Conservation (phyloP, 1,139 yeast species). For the Maudiozyma humilis region DNA sequence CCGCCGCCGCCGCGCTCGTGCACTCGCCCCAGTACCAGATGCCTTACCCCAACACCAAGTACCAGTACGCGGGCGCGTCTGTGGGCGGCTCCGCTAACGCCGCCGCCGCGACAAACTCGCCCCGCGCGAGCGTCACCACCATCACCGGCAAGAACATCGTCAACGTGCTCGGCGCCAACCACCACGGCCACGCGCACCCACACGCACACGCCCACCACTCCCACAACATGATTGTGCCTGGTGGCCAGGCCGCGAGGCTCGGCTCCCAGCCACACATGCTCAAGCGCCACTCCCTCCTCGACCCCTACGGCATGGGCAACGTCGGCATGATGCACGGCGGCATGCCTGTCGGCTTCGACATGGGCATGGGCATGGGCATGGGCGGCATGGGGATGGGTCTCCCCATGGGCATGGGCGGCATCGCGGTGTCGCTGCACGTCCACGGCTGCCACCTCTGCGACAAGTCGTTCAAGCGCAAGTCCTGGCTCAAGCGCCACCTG, state of each 20-base stretch:
- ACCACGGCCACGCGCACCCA: background rate
- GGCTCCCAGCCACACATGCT: background rate
- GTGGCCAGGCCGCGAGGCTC: background rate
- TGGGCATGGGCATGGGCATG: background rate
- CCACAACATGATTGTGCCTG: background rate
- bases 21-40: background rate
- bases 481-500: constrained; percentile 86
- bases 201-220: background rate
- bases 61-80: background rate
- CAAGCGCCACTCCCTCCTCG: background rate
- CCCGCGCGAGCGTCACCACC: constrained; percentile 3
- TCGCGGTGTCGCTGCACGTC: constrained; percentile 1
- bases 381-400: background rate
- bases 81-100: background rate
- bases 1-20: background rate
- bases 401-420: background rate
- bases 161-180: background rate
- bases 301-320: constrained; percentile 3
- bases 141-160: constrained; percentile 6
- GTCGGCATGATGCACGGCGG: constrained; percentile 1
- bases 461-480: constrained; percentile 75
- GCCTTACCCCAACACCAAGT: background rate
- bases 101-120: background rate
- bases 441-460: constrained; percentile 71
- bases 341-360: background rate